Evolutionary conservation across 176 grass and related monocot genomes (phyloP).

Genomic region (Rhynchospora pubera): DNA sequence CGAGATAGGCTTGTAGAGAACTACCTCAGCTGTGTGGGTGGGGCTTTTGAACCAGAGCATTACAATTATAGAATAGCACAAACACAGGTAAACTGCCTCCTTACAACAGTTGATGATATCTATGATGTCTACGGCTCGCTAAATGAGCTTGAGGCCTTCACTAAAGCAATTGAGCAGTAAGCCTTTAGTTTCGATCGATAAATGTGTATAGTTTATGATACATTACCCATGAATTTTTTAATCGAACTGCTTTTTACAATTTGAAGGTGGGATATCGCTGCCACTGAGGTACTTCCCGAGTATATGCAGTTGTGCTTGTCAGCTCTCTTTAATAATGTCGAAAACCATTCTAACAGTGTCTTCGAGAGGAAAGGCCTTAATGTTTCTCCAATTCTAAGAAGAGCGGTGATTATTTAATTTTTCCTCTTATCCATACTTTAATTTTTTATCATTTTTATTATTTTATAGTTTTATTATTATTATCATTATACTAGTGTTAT

Average conservation of each 20-base stretch:
- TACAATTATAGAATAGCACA: background rate
- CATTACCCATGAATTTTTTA: too few species aligned
- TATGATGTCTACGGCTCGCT: slow-evolving; percentile 32
- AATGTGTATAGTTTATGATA: too few species aligned
- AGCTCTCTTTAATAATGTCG: slow-evolving; percentile 17
- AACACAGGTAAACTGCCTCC: slow-evolving; percentile 7
- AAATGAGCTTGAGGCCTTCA: slow-evolving; percentile 22
- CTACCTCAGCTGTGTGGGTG: slow-evolving; percentile 4
- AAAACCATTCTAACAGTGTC: background rate
- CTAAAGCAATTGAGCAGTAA: slow-evolving; percentile 11
- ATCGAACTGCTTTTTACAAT: too few species aligned
- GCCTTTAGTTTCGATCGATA: background rate
- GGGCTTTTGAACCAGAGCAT: slow-evolving; percentile 5
- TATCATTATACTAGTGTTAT: too few species aligned
- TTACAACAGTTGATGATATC: slow-evolving; percentile 26
- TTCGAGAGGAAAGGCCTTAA: slow-evolving; percentile 14
- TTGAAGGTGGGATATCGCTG: slow-evolving; percentile 17
- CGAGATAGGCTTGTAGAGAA: slow-evolving; percentile 27
- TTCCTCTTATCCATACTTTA: background rate
- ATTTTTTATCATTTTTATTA: too few species aligned
- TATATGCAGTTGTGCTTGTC: slow-evolving; percentile 13
- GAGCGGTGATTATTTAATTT: slow-evolving; percentile 6
- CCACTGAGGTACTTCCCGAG: slow-evolving; percentile 1
- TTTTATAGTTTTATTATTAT: too few species aligned
- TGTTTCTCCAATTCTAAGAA: background rate